Base-by-base conservation (phyloP, 2,329 filamentous ascomycete genomes). In the Calonectria hawksworthii region DNA sequence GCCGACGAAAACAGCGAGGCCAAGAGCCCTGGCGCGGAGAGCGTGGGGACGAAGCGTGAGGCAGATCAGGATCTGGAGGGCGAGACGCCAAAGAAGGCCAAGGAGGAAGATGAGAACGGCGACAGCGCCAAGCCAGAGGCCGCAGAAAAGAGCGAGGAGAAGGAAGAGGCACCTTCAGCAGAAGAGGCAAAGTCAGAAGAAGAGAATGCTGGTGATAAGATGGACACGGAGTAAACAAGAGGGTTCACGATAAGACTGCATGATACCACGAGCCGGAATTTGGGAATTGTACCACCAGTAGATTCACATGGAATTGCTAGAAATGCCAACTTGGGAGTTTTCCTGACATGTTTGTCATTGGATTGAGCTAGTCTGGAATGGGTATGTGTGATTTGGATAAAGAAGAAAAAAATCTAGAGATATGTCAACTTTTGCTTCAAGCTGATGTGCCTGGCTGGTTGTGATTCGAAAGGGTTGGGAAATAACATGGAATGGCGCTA, bases 41-140 rank as follows among this genome's bases (percentile, higher is more conserved):
- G 84, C 51, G 79, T 81, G 28, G 86, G 86, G n/a, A 84, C 89
- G 2, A 93, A 93, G 82, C 87, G 90, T 44, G 90, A 91, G 73
- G 91, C 90, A 0, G 88, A 89, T 3, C 88, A 89, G 28, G 86
- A 88, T 3, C 83, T 88, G 0, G 85, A 87, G 30, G 83, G 83
- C 13, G 83, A 83, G 52, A 75, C 82, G 38, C 82, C 80, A 44
- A 92, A 92, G 85, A 90, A 89, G 79, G 67, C 88, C 0, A 91
- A 88, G 83, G 88, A 89, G 67, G 86, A 63, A 18, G 76, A 63
- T 30, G 74, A 76, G 28, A 64, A 32, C 68, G 75, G 68, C 52
- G 72, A 47, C 18, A 26, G 34, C 4, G 41, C 38, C n/a, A n/a
- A 52, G 30, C 44, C 61, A 38, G 34, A 54, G 36, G 59, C 72